A percentile compares a stretch with the other conserved stretches of the same genome.
Evolutionary conservation across 2,329 filamentous ascomycete species (phyloP).

Genomic region (Remersonia thermophila): DNA sequence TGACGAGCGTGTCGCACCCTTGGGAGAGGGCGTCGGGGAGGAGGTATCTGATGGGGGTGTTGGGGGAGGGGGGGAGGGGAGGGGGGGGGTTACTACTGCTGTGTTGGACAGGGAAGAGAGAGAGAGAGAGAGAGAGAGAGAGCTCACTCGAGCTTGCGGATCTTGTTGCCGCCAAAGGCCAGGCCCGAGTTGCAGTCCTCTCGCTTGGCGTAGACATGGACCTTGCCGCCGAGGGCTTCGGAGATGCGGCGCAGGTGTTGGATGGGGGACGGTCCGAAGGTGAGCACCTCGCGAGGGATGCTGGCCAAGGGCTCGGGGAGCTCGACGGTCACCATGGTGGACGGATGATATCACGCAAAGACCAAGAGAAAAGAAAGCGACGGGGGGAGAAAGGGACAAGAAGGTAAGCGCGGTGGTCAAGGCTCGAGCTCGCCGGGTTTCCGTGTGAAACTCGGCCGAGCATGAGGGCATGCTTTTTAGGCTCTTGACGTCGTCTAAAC

Average conservation of each 20-base stretch:
- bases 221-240: conserved; percentile 43
- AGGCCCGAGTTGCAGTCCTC: conserved; percentile 59
- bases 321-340: conserved; percentile 1
- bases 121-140: neutral
- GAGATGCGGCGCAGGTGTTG: conserved; percentile 55
- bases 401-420: too few species aligned
- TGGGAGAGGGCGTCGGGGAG: conserved; percentile 47
- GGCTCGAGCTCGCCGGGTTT: too few species aligned
- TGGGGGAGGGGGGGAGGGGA: neutral
- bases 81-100: too few species aligned
- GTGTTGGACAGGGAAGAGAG: neutral
- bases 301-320: conserved; percentile 50
- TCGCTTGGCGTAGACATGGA: conserved; percentile 57
- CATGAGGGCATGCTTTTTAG: too few species aligned
- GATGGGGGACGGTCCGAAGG: conserved; percentile 58
- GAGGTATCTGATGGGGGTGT: conserved; percentile 38
- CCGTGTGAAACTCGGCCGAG: too few species aligned
- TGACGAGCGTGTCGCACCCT: conserved; percentile 49
- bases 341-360: too few species aligned
- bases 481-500: too few species aligned
- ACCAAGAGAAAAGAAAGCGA: too few species aligned
- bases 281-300: conserved; percentile 49
- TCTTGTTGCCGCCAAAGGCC: conserved; percentile 58
- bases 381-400: too few species aligned
- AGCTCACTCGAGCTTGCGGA: conserved; percentile 51